phyloP scores from a whole-genome alignment of 1,284 basidiomycete species.

The Uromyces viciae-fabae region DNA sequence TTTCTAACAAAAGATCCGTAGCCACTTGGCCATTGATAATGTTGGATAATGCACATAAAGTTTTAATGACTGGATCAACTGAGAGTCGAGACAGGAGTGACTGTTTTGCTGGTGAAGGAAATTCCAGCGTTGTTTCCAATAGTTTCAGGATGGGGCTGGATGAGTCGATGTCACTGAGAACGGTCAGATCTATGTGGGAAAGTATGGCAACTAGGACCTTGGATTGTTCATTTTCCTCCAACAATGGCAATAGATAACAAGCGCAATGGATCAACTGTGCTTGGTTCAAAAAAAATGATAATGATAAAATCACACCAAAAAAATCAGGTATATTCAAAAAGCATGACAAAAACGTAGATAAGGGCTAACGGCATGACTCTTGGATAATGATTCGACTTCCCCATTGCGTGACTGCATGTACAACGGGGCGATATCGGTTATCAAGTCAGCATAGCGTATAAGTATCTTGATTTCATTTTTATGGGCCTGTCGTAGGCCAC shows the following conservation, averaged over 20 bases:
- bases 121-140: background rate
- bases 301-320: background rate
- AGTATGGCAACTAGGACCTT: background rate
- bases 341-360: background rate
- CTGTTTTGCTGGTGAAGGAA: background rate
- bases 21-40: background rate
- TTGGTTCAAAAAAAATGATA: background rate
- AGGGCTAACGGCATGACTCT: slow-evolving; percentile 2
- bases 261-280: slow-evolving; percentile 13
- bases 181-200: background rate
- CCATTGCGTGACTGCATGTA: background rate
- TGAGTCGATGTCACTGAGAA: background rate
- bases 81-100: background rate
- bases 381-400: background rate
- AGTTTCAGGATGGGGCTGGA: background rate
- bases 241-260: background rate
- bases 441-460: slow-evolving; percentile 18
- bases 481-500: background rate
- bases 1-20: slow-evolving; percentile 10
- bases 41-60: slow-evolving; percentile 5
- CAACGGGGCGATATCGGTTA: background rate
- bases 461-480: slow-evolving; percentile 9
- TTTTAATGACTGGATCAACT: slow-evolving; percentile 1
- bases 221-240: background rate
- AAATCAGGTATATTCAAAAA: background rate